Base-by-base conservation (phyloP, 2,329 filamentous ascomycete species). In the Aspergillus sp. region DNA sequence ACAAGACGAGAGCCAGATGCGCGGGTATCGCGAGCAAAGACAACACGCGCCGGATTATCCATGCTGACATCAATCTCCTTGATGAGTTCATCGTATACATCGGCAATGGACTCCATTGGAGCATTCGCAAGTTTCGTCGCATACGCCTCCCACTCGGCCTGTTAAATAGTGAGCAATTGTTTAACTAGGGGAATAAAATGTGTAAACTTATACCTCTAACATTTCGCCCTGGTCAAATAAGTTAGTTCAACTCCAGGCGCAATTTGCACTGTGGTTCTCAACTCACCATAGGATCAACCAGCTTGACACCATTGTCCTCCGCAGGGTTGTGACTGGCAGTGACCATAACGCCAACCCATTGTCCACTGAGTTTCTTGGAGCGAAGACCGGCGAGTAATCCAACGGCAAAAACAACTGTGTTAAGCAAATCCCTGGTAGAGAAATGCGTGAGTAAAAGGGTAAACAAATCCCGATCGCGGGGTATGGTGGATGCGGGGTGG, bases 271-370 rank as follows among this genome's bases (percentile, higher is more conserved):
- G n/a, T 8, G 12, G 17, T 14, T 24, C 37, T 21, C 31, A 19
- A 68, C 70, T 64, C 57, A 87, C 85, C 88, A 96, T 90, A 12
- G 95, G 95, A 75, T 99, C 95, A 62, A 99, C 91, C 66, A 99
- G 86, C 83, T 96, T 96, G 74, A 96, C 89, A 52, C 92, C 92
- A 75, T 96, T 96, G 77, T 96, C 92, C 67, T 86, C 83, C 35
- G 92, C 89, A 17, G 90, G 90, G 77, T 96, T 96, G 82, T 96
- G 92, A 70, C 90, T 96, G 62, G 92, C 92, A 43, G 92, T 96
- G 75, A 96, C 90, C 92, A 96, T 96, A 66, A 99, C 89, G 70
- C 95, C 95, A 70, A 99, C 96, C 68, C 91, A 89, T 80, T 96
- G 90, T 64, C 92, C 89, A 73, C 89, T 88, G 67, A 96, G 86